Conservation (phyloP, 306 rosid species). For the Prunus padus region DNA sequence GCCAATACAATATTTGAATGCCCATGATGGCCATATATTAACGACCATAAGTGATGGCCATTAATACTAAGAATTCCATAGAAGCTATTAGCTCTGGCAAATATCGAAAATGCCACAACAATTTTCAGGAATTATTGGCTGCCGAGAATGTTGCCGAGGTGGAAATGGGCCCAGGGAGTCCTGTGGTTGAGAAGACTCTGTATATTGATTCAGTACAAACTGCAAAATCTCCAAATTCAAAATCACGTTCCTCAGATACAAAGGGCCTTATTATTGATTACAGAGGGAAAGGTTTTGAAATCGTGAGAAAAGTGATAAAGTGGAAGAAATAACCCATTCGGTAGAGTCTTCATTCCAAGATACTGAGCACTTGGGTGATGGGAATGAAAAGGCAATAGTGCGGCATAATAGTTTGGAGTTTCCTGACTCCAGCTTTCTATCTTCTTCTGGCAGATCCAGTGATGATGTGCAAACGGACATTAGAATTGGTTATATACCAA, state of each 20-base stretch:
- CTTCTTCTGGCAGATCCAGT: slow-evolving; percentile 29
- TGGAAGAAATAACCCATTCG: slow-evolving; percentile 16
- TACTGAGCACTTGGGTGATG: slow-evolving; percentile 26
- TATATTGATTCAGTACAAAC: slow-evolving; percentile 59
- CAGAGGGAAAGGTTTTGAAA: slow-evolving; percentile 28
- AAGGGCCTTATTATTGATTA: slow-evolving; percentile 25
- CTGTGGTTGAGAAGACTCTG: slow-evolving; percentile 71
- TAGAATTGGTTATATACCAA: slow-evolving; percentile 26
- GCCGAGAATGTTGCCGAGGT: slow-evolving; percentile 26
- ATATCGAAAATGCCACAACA: slow-evolving; percentile 34
- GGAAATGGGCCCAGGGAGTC: slow-evolving; percentile 40
- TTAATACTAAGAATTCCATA: slow-evolving; percentile 25
- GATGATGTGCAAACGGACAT: slow-evolving; percentile 26
- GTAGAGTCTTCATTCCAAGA: slow-evolving; percentile 43
- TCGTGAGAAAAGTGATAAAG: slow-evolving; percentile 32
- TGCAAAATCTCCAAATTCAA: slow-evolving; percentile 38
- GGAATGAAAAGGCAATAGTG: slow-evolving; percentile 32
- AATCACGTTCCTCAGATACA: slow-evolving; percentile 45
- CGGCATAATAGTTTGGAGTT: slow-evolving; percentile 35
- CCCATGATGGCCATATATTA: too few relatives aligned
- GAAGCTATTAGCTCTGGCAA: slow-evolving; percentile 32
- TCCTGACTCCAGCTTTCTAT: slow-evolving; percentile 34
- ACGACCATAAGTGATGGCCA: too few relatives aligned
- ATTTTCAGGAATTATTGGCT: slow-evolving; percentile 31
- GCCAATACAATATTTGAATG: too few relatives aligned